Conservation (phyloP, 345 rosid genomes). For the Syzygium grande region DNA sequence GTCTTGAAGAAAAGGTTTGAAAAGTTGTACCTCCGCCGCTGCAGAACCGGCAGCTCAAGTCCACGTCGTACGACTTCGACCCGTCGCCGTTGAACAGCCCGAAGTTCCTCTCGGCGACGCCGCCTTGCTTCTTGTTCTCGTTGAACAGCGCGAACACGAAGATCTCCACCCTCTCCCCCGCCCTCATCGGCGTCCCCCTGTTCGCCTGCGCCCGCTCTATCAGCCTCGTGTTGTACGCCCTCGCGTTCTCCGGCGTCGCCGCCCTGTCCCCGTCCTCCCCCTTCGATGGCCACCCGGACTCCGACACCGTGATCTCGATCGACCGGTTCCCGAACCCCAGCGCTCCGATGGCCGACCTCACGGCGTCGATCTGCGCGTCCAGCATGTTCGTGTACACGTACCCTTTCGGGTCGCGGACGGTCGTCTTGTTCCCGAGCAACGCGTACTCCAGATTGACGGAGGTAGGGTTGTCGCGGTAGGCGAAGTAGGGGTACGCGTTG, state of each 20-base stretch:
- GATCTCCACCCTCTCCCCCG: constrained; percentile 25
- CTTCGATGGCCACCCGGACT: constrained; percentile 64
- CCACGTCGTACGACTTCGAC: constrained; percentile 44
- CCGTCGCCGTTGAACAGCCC: constrained; percentile 60
- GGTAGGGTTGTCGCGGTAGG: constrained; percentile 40
- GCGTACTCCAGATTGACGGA: constrained; percentile 45
- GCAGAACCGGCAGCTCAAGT: constrained; percentile 53
- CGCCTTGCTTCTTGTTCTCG: constrained; percentile 60
- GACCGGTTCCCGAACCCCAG: constrained; percentile 40
- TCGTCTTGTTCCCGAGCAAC: constrained; percentile 36
- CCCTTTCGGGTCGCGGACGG: constrained; percentile 48
- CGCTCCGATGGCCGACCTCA: constrained; percentile 42
- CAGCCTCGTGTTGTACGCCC: constrained; percentile 47
- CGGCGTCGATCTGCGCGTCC: constrained; percentile 60
- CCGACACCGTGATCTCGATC: constrained; percentile 33
- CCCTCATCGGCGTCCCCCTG: constrained; percentile 56
- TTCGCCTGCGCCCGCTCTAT: constrained; percentile 44
- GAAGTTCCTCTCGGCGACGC: constrained; percentile 40
- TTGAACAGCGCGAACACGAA: constrained; percentile 57
- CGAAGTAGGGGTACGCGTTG: constrained; percentile 66
- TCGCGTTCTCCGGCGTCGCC: constrained; percentile 40
- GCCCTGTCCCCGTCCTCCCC: constrained; percentile 35
- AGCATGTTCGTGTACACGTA: constrained; percentile 43
- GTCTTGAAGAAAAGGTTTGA: background rate
- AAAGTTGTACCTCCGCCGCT: constrained; percentile 13